A percentile compares a stretch with the other conserved stretches of the same genome.
Conservation (phyloP, 2,329 filamentous ascomycete genomes). For the Trichophyton mentagrophytes region DNA sequence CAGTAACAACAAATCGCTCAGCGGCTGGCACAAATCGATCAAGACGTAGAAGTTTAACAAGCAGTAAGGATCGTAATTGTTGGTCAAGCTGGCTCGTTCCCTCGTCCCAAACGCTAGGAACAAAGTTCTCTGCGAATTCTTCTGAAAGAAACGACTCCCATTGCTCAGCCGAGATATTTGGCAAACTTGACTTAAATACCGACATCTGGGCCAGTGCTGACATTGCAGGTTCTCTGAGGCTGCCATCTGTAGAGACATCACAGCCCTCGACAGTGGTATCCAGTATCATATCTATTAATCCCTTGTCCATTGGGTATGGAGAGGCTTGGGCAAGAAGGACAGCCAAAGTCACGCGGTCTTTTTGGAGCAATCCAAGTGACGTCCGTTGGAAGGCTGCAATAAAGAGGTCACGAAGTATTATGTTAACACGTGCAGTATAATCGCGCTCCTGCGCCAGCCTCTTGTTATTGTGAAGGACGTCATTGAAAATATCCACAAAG, state of each 20-base stretch:
- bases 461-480: slow-evolving; percentile 70
- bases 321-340: slow-evolving; percentile 91
- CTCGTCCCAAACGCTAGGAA: slow-evolving; percentile 64
- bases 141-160: slow-evolving; percentile 78
- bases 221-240: slow-evolving; percentile 56
- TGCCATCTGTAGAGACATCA: slow-evolving; percentile 60
- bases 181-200: slow-evolving; percentile 60
- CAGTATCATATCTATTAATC: slow-evolving; percentile 71
- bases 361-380: slow-evolving; percentile 82
- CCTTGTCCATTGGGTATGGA: slow-evolving; percentile 92
- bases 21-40: slow-evolving; percentile 89
- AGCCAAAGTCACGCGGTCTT: slow-evolving; percentile 83
- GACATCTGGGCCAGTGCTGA: slow-evolving; percentile 54
- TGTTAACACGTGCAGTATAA: slow-evolving; percentile 67
- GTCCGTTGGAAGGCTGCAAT: slow-evolving; percentile 85
- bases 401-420: slow-evolving; percentile 85
- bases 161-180: slow-evolving; percentile 45
- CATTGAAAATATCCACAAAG: slow-evolving; percentile 94
- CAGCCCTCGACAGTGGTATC: slow-evolving; percentile 62
- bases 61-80: slow-evolving; percentile 66
- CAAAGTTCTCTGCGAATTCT: slow-evolving; percentile 72
- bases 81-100: slow-evolving; percentile 55
- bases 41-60: slow-evolving; percentile 89
- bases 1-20: slow-evolving; percentile 73
- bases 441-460: slow-evolving; percentile 58